A percentile compares a stretch with the other conserved stretches of the same genome.
Evolutionary conservation across 768 basidiomycete genomes (phyloP).

Genomic region (Boletellus ananiceps): DNA sequence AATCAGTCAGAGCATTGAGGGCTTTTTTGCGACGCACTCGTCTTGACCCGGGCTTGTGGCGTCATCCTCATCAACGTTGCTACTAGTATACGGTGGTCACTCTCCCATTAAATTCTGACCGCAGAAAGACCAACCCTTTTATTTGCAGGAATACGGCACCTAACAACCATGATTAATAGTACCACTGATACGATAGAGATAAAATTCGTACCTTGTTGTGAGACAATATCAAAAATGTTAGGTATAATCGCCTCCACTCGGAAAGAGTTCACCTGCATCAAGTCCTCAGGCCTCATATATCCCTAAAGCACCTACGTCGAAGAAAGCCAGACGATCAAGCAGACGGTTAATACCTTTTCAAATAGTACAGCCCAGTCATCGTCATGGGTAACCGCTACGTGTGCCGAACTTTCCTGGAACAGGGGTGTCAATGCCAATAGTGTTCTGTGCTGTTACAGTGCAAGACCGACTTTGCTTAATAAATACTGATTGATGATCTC

Average conservation of each 20-base stretch:
- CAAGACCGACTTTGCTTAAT: neutral
- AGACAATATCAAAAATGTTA: neutral
- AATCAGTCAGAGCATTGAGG: too few relatives aligned
- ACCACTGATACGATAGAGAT: neutral
- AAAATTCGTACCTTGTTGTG: neutral
- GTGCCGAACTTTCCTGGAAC: neutral
- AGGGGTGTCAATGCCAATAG: neutral
- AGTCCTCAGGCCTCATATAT: neutral
- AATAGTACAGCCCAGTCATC: conserved; percentile 3
- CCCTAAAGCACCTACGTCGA: neutral
- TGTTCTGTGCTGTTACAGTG: too few relatives aligned
- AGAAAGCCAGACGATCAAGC: neutral
- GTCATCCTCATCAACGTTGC: neutral
- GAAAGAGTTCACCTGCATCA: neutral
- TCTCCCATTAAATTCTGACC: neutral
- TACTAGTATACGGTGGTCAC: neutral
- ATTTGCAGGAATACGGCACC: conserved; percentile 1
- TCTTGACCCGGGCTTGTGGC: too few relatives aligned
- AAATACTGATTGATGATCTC: conserved; percentile 10
- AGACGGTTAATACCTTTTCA: neutral
- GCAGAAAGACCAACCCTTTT: neutral
- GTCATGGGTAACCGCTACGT: conserved; percentile 6
- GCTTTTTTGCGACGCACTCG: neutral
- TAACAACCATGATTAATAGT: neutral
- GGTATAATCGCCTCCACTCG: neutral